phyloP scores from a whole-genome alignment of 768 basidiomycete species.

The Agaricus sinodeliciosus region DNA sequence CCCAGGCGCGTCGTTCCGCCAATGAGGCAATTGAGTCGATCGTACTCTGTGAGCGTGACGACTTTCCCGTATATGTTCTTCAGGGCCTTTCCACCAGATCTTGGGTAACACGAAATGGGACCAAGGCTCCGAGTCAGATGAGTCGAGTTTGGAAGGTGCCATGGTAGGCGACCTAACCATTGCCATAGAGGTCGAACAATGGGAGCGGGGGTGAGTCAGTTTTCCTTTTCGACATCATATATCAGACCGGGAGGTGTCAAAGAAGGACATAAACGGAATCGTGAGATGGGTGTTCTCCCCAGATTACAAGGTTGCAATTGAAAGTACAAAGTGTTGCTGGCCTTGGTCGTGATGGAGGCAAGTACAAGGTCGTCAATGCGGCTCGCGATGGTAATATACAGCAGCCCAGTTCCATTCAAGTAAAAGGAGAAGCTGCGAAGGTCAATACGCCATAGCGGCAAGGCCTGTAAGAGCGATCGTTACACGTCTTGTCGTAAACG shows the following conservation, averaged over 20 bases:
- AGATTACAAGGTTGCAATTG: not conserved
- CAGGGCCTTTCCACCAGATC: slow-evolving; percentile 5
- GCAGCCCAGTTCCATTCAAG: no score
- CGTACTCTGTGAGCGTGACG: not conserved
- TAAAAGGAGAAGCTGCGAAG: no score
- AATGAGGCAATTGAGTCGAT: not conserved
- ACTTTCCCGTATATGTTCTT: slow-evolving; percentile 7
- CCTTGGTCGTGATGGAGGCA: not conserved
- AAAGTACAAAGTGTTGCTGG: slow-evolving; percentile 2
- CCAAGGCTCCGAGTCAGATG: not conserved
- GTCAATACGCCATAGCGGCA: no score
- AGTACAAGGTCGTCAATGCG: slow-evolving; percentile 2
- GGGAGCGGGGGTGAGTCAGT: slow-evolving; percentile 4
- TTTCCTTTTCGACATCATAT: slow-evolving; percentile 3
- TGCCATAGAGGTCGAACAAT: not conserved
- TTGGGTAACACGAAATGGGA: not conserved
- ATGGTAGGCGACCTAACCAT: not conserved
- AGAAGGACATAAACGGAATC: not conserved
- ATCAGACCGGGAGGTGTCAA: not conserved
- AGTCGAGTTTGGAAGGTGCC: slow-evolving; percentile 4
- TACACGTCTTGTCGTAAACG: no score
- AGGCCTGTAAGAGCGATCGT: no score
- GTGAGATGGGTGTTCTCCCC: not conserved
- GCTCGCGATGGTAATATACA: not conserved
- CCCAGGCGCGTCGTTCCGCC: not conserved